These are phyloP conservation scores for Podospora pseudoanserina DNA, from an alignment of 495 filamentous ascomycete genomes.

Conservation along the genomic window DNA sequence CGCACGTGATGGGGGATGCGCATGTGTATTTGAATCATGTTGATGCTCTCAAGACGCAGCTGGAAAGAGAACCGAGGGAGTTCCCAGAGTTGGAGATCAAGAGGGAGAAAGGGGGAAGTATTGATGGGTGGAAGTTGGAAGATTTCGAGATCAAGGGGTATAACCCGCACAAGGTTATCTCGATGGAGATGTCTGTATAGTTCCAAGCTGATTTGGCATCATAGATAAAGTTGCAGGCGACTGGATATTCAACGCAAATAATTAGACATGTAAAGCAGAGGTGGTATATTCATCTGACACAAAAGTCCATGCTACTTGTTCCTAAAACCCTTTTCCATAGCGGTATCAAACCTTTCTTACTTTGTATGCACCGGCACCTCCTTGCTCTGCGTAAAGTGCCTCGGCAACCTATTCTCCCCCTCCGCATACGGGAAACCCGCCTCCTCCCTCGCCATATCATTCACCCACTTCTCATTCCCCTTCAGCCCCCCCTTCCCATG, in stretches of 20 bases:
- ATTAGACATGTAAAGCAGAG: neutral
- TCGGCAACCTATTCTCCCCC: slow-evolving; percentile 59
- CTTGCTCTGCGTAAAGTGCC: slow-evolving; percentile 41
- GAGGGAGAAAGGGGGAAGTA: slow-evolving; percentile 60
- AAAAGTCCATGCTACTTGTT: neutral
- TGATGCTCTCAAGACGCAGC: slow-evolving; percentile 75
- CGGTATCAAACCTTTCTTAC: neutral
- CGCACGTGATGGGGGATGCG: slow-evolving; percentile 93
- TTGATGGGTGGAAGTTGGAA: slow-evolving; percentile 82
- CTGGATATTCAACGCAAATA: neutral
- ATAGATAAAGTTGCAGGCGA: neutral
- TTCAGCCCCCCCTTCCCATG: slow-evolving; percentile 38
- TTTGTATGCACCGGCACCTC: slow-evolving; percentile 20
- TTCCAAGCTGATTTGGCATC: neutral
- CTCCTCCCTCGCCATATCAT: slow-evolving; percentile 71
- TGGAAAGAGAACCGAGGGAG: slow-evolving; percentile 71
- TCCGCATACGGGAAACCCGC: slow-evolving; percentile 56
- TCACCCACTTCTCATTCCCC: slow-evolving; percentile 62
- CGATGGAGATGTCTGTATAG: slow-evolving; percentile 94
- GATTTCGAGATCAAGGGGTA: slow-evolving; percentile 89
- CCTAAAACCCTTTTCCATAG: neutral
- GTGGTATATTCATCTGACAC: neutral
- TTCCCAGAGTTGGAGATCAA: slow-evolving; percentile 76
- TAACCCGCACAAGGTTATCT: slow-evolving; percentile 80
- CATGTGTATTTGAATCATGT: slow-evolving; percentile 94